Conservation (phyloP, 371 early-diverging fungal species). For the Actinomortierella wolfii region DNA sequence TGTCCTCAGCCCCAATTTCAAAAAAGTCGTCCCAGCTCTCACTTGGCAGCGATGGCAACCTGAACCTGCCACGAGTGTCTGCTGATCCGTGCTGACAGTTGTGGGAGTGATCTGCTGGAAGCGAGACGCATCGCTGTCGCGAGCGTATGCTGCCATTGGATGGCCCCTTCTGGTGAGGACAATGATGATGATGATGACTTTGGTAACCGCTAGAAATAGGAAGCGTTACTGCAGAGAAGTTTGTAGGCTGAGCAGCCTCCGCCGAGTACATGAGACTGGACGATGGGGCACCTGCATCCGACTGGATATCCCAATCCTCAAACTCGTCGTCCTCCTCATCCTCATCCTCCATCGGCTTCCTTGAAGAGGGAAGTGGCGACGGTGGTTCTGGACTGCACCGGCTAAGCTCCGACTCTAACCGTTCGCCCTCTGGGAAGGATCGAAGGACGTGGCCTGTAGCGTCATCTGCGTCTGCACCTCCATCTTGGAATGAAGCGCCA, state of each 20-base stretch:
- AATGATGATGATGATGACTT: no score
- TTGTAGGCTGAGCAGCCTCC: slow-evolving; percentile 20
- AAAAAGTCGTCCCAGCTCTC: slow-evolving; percentile 50
- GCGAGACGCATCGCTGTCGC: slow-evolving; percentile 20
- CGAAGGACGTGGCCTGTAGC: neutral
- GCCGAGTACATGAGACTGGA: slow-evolving; percentile 43
- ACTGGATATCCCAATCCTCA: slow-evolving; percentile 34
- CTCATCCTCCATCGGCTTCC: slow-evolving; percentile 3
- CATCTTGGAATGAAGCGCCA: slow-evolving; percentile 20
- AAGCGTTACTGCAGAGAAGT: slow-evolving; percentile 25
- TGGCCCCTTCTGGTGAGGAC: slow-evolving; percentile 7
- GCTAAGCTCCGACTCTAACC: no score
- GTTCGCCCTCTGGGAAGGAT: slow-evolving; percentile 1
- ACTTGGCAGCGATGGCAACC: slow-evolving; percentile 25
- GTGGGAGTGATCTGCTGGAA: slow-evolving; percentile 14
- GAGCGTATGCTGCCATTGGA: slow-evolving; percentile 15
- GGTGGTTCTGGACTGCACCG: no score
- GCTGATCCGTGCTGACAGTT: no score
- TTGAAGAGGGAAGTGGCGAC: no score
- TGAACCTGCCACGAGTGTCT: slow-evolving; percentile 5
- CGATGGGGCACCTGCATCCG: slow-evolving; percentile 35
- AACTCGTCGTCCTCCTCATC: slow-evolving; percentile 37
- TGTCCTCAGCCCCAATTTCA: slow-evolving; percentile 29
- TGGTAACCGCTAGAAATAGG: slow-evolving; percentile 12
- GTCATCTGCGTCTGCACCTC: neutral